Percentiles rank a stretch among this genome's conserved stretches.
Evolutionary conservation across 495 filamentous ascomycete genomes (phyloP).

Genomic region (Parmelia sp.): DNA sequence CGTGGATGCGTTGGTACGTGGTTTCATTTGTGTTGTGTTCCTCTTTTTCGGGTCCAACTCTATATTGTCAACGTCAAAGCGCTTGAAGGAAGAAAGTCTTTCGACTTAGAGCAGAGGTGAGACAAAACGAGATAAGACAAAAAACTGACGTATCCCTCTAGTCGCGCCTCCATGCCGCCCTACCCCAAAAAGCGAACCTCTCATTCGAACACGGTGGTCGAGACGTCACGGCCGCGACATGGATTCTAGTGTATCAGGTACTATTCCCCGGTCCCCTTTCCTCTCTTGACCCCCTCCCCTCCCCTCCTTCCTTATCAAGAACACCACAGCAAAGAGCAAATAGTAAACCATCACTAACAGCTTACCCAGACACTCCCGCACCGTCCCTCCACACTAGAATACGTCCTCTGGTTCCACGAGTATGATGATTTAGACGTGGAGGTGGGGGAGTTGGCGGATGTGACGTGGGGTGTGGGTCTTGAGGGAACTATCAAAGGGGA

Average conservation of each 20-base stretch:
- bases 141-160: not conserved
- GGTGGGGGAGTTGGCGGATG: not conserved
- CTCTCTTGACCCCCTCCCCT: not conserved
- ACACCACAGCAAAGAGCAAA: no score
- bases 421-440: conserved; percentile 1
- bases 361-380: not conserved
- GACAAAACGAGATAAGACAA: not conserved
- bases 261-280: not conserved
- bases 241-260: not conserved
- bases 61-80: no score
- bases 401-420: conserved; percentile 3
- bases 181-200: not conserved
- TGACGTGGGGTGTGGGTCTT: not conserved
- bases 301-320: no score
- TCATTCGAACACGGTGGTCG: not conserved
- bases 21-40: no score
- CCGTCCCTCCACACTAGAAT: not conserved
- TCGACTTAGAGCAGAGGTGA: not conserved
- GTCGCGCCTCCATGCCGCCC: not conserved
- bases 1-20: not conserved
- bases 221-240: not conserved
- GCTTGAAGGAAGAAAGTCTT: not conserved
- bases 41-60: no score
- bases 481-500: not conserved
- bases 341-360: not conserved